phyloP scores from a whole-genome alignment of 495 filamentous ascomycete genomes.

The Paragyromitra xinjiangensis region DNA sequence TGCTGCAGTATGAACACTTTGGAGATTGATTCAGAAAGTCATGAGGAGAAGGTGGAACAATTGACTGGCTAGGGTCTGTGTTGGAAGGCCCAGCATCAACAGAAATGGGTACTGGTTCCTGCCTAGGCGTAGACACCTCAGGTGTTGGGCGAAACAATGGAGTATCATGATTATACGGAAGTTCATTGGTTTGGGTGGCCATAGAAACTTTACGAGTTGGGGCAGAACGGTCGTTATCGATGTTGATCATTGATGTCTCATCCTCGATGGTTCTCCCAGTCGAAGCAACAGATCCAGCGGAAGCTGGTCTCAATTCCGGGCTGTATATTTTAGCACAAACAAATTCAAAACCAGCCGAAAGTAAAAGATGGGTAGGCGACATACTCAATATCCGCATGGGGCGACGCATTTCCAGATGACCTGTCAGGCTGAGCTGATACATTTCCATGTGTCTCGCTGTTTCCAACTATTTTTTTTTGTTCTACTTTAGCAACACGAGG shows the following conservation, averaged over 20 bases:
- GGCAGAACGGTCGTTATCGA: constrained; percentile 13
- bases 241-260: constrained; percentile 22
- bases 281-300: constrained; percentile 37
- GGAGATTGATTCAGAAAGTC: constrained; percentile 50
- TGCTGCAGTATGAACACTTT: constrained; percentile 55
- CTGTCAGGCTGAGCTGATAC: constrained; percentile 1
- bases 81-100: constrained; percentile 37
- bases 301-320: constrained; percentile 52
- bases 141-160: constrained; percentile 50
- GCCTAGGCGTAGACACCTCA: constrained; percentile 35
- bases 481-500: background rate
- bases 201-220: constrained; percentile 34
- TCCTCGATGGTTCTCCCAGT: constrained; percentile 51
- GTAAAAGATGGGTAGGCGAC: constrained; percentile 4
- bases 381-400: constrained; percentile 50
- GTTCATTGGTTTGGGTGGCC: constrained; percentile 27
- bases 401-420: constrained; percentile 4
- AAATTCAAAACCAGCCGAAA: constrained; percentile 23
- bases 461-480: constrained; percentile 7
- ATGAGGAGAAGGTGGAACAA: constrained; percentile 38
- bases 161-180: constrained; percentile 32
- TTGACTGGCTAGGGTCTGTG: constrained; percentile 7
- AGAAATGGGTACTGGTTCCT: constrained; percentile 33
- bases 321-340: constrained; percentile 41
- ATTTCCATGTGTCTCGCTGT: constrained; percentile 5